Percentiles rank a stretch among this genome's conserved stretches.
Conservation (phyloP, 2,329 filamentous ascomycete genomes). For the Beauveria sp. region DNA sequence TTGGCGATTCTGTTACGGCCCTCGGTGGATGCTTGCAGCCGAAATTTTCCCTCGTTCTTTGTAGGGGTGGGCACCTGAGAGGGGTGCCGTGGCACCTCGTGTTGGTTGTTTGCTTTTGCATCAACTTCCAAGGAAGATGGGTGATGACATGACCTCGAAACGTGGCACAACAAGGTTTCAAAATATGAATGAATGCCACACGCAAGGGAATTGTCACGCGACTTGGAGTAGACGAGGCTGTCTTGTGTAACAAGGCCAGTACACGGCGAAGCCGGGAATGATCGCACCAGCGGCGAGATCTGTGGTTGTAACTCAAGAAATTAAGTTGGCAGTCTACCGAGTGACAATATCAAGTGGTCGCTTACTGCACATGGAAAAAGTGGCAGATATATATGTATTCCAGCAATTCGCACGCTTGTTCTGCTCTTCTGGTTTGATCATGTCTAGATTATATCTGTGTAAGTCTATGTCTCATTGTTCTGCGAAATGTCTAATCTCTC, state of each 20-base stretch:
- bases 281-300: too few species aligned
- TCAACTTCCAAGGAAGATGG: background rate
- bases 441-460: background rate
- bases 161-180: too few species aligned
- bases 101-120: background rate
- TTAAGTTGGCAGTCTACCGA: background rate
- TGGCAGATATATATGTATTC: background rate
- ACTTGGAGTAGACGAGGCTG: background rate
- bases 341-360: background rate
- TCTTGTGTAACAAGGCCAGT: background rate
- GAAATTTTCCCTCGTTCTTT: background rate
- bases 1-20: background rate
- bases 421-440: background rate
- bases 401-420: background rate
- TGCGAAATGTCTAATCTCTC: conserved; percentile 34
- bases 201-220: too few species aligned
- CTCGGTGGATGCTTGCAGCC: background rate
- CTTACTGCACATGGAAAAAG: background rate
- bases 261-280: too few species aligned
- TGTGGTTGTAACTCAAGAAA: background rate
- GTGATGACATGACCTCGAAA: too few species aligned
- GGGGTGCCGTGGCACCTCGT: background rate
- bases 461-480: background rate
- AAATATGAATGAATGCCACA: too few species aligned
- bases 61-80: background rate